These are phyloP conservation scores for Volvariella surrecta DNA, from an alignment of 1,284 basidiomycete genomes.

Conservation along the genomic window DNA sequence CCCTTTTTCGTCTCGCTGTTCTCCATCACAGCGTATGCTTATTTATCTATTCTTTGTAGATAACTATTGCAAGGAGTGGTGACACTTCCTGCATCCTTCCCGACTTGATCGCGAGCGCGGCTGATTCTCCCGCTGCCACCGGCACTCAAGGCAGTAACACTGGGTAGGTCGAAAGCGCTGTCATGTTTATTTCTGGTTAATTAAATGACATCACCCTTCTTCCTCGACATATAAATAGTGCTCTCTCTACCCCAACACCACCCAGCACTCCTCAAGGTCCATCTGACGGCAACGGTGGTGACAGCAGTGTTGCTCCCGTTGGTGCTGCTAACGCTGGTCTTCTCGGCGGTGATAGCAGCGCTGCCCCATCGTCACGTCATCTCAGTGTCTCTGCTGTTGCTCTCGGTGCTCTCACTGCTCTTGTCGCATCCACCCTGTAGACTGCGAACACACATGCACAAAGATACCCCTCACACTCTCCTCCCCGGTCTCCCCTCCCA, in stretches of 20 bases:
- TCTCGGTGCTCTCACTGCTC: constrained; percentile 27
- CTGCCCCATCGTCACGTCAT: constrained; percentile 24
- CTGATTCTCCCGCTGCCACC: constrained; percentile 13
- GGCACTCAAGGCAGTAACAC: background rate
- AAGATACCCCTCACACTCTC: constrained; percentile 6
- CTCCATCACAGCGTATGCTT: background rate
- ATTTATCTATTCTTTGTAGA: constrained; percentile 25
- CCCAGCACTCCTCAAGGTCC: constrained; percentile 8
- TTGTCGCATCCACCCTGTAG: constrained; percentile 28
- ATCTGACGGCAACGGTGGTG: constrained; percentile 9
- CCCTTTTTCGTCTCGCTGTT: constrained; percentile 3
- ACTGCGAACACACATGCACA: constrained; percentile 8
- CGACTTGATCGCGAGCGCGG: constrained; percentile 8
- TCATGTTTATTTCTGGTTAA: too few species aligned
- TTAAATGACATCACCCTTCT: too few species aligned
- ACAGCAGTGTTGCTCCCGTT: constrained; percentile 19
- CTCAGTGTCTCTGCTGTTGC: constrained; percentile 28
- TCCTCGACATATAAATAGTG: constrained; percentile 9
- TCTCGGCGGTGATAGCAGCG: constrained; percentile 16
- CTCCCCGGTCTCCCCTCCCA: background rate
- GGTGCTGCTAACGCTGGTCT: constrained; percentile 51
- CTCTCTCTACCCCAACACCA: constrained; percentile 13
- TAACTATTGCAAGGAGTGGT: constrained; percentile 40
- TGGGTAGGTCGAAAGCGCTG: too few species aligned
- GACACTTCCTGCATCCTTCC: constrained; percentile 39